A percentile compares a stretch with the other conserved stretches of the same genome.
Evolutionary conservation across 352 stramenopile species (phyloP).

Genomic region (Detonula confervacea): DNA sequence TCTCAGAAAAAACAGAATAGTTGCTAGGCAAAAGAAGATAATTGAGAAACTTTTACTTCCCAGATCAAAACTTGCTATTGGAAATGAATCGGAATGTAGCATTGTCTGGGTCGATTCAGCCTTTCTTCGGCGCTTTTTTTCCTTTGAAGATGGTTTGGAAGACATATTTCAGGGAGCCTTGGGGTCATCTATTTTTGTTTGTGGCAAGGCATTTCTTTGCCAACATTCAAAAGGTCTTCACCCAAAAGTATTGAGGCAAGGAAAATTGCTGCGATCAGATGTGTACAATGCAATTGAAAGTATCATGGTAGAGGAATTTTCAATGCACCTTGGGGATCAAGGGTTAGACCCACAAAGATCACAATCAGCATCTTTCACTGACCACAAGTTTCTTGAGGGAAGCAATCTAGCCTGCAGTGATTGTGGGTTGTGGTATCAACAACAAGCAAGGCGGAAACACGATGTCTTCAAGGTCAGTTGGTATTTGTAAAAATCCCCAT

Average conservation of each 20-base stretch:
- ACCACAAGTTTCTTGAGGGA: conserved; percentile 39
- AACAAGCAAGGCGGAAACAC: conserved; percentile 36
- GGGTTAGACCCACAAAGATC: not conserved
- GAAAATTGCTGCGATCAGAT: conserved; percentile 66
- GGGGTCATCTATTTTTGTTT: conserved; percentile 34
- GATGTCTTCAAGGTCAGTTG: conserved; percentile 33
- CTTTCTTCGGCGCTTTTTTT: conserved; percentile 66
- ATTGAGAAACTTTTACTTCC: conserved; percentile 24
- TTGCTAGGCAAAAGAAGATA: conserved; percentile 28
- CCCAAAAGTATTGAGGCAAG: conserved; percentile 48
- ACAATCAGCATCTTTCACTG: conserved; percentile 19
- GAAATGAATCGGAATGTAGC: conserved; percentile 2
- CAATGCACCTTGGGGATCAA: conserved; percentile 28
- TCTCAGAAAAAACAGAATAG: conserved; percentile 16
- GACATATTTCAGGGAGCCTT: conserved; percentile 41
- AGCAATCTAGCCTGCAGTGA: conserved; percentile 56
- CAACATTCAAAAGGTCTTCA: conserved; percentile 56
- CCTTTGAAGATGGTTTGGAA: conserved; percentile 56
- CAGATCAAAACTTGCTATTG: conserved; percentile 8
- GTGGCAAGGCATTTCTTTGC: conserved; percentile 59
- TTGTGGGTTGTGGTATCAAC: conserved; percentile 59
- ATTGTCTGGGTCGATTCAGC: conserved; percentile 64
- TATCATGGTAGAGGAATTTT: conserved; percentile 51
- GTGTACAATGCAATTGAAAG: conserved; percentile 57
- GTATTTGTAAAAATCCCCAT: not conserved